Base-by-base conservation (phyloP, 1,139 yeast species). In the Arxiozyma slooffiae region DNA sequence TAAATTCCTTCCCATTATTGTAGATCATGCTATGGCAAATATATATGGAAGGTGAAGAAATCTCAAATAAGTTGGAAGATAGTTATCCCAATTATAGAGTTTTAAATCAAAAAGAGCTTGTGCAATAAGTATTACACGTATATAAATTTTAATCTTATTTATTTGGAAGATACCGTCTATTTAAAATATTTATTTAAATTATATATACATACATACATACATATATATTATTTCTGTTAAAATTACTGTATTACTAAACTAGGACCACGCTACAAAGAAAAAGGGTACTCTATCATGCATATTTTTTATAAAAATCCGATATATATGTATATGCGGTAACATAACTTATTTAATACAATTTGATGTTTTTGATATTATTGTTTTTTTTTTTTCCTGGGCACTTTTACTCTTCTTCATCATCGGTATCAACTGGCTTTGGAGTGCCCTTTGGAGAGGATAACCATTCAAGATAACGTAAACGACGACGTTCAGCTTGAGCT, bases 361-460 rank as follows among this genome's bases (percentile, higher is more conserved):
- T n/a, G n/a, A n/a, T n/a, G n/a, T n/a, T n/a, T n/a, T n/a, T n/a
- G n/a, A n/a, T n/a, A n/a, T n/a, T n/a, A n/a, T n/a, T n/a, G n/a
- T n/a, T n/a, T n/a, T n/a, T n/a, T n/a, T n/a, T n/a, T n/a, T n/a
- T n/a, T n/a, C n/a, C n/a, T n/a, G n/a, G n/a, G n/a, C n/a, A n/a
- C n/a, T 43, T 54, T 36, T 55, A 62, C 48, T 59, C 67, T 44
- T 81, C 92, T 68, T 90, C 97, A 59, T 87, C 96, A 65, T 92
- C 97, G 46, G 97, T 84, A 65, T 92, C 96, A 24, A 76, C 81
- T 11, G 96, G 95, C 67, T 85, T 85, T 58, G 97, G 97, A 30
- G 97, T 92, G 40, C 98, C 98, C 80, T 92, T 92, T 57, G 97
- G 96, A 60, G 95, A 81, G 60, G 82, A 84, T 66, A 92, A 78